These are phyloP conservation scores for Ascochyta lentis DNA, from an alignment of 2,329 filamentous ascomycete species.

Conservation along the genomic window DNA sequence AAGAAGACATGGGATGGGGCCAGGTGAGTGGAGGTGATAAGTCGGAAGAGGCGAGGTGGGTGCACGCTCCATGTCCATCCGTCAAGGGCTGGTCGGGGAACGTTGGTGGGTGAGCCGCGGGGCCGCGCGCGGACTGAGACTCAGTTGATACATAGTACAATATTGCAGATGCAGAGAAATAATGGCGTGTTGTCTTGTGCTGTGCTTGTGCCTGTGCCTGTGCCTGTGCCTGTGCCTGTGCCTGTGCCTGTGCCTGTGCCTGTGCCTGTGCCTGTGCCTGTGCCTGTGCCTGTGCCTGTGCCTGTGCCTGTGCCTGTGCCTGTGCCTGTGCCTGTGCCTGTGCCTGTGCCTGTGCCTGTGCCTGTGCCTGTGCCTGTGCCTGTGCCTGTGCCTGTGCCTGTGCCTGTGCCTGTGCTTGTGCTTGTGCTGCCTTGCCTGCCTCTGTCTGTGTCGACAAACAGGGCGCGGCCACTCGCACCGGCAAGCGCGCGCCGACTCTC, in stretches of 20 bases:
- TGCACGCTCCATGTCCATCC: slow-evolving; percentile 30
- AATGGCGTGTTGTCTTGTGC: slow-evolving; percentile 25
- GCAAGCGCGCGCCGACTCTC: slow-evolving; percentile 25
- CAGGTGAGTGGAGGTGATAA: slow-evolving; percentile 26
- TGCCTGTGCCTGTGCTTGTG: neutral
- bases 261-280: slow-evolving; percentile 1
- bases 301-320: slow-evolving; percentile 9
- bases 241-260: slow-evolving; percentile 10
- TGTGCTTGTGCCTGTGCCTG: slow-evolving; percentile 10
- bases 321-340: slow-evolving; percentile 1
- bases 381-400: slow-evolving; percentile 11
- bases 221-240: neutral
- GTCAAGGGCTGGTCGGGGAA: slow-evolving; percentile 30
- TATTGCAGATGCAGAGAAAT: slow-evolving; percentile 15
- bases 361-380: slow-evolving; percentile 3
- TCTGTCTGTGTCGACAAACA: slow-evolving; percentile 9
- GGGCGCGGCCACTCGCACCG: slow-evolving; percentile 23
- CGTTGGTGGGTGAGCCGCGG: slow-evolving; percentile 30
- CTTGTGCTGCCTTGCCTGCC: slow-evolving; percentile 5
- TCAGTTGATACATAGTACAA: slow-evolving; percentile 16
- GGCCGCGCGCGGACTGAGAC: slow-evolving; percentile 18
- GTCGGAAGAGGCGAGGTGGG: slow-evolving; percentile 27
- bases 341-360: neutral
- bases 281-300: neutral
- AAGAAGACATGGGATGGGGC: slow-evolving; percentile 27